Conservation (phyloP, 2,329 filamentous ascomycete genomes). For the Penicillium janthinellum region DNA sequence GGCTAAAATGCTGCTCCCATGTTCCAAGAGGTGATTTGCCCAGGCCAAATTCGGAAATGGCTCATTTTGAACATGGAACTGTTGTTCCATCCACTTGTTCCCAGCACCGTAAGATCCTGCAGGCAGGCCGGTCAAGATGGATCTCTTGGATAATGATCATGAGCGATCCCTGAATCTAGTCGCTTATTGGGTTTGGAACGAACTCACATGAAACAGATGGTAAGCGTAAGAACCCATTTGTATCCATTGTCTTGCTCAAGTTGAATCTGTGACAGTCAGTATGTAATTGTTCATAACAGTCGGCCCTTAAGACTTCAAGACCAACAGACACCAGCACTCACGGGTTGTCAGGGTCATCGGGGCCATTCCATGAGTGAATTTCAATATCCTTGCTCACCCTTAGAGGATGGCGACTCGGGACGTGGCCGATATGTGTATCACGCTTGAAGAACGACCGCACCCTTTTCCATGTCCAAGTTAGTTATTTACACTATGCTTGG, state of each 20-base stretch:
- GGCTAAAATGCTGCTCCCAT: conserved; percentile 45
- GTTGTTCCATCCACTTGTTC: conserved; percentile 32
- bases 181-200: too few species aligned
- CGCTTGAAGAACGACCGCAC: conserved; percentile 28
- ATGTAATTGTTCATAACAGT: neutral
- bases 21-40: conserved; percentile 42
- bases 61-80: conserved; percentile 37
- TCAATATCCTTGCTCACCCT: conserved; percentile 28
- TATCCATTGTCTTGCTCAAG: conserved; percentile 42
- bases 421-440: conserved; percentile 30
- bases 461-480: conserved; percentile 7
- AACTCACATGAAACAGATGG: conserved; percentile 45
- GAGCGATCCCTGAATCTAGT: neutral
- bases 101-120: conserved; percentile 46
- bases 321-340: conserved; percentile 9
- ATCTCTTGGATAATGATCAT: conserved; percentile 22
- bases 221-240: conserved; percentile 47
- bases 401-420: conserved; percentile 25
- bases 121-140: conserved; percentile 45
- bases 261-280: conserved; percentile 26
- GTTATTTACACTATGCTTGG: neutral
- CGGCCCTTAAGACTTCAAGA: too few species aligned
- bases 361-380: conserved; percentile 34
- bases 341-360: conserved; percentile 36
- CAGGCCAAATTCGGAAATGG: conserved; percentile 39